Percentiles rank a stretch among this genome's conserved stretches.
Conservation (phyloP, 306 rosid species). For the Benincasa hispida region DNA sequence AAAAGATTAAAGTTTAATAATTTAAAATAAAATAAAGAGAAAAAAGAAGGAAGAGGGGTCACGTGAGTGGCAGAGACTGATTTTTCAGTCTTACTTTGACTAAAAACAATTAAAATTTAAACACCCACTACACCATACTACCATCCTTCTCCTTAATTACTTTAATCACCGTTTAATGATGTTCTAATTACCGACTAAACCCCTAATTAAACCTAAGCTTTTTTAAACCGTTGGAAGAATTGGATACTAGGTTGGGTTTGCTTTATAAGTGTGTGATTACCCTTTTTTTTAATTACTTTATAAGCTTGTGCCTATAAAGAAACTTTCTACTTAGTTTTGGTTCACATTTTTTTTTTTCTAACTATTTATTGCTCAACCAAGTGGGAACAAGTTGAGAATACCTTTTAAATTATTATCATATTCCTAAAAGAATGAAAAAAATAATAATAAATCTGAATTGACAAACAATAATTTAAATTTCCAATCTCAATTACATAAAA, state of each 20-base stretch:
- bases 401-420: not conserved
- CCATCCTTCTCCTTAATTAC: not conserved
- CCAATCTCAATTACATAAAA: too few relatives aligned
- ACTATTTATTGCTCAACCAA: not conserved
- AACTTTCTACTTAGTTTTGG: not conserved
- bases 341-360: not conserved
- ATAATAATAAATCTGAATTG: too few relatives aligned
- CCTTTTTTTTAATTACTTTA: not conserved
- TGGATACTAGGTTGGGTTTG: not conserved
- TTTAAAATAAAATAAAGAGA: not conserved
- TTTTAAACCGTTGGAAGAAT: not conserved
- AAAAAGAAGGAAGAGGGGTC: conserved; percentile 7
- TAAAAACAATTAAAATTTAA: conserved; percentile 10
- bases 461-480: too few relatives aligned
- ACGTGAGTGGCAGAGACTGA: conserved; percentile 44
- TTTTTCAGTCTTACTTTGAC: conserved; percentile 48
- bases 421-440: too few relatives aligned
- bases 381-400: not conserved
- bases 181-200: conserved; percentile 2
- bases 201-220: not conserved
- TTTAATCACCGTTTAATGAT: conserved; percentile 16
- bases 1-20: not conserved
- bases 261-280: not conserved
- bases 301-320: not conserved
- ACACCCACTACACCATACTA: not conserved